These are phyloP conservation scores for Xylaria longipes DNA, from an alignment of 495 filamentous ascomycete species.

Conservation along the genomic window DNA sequence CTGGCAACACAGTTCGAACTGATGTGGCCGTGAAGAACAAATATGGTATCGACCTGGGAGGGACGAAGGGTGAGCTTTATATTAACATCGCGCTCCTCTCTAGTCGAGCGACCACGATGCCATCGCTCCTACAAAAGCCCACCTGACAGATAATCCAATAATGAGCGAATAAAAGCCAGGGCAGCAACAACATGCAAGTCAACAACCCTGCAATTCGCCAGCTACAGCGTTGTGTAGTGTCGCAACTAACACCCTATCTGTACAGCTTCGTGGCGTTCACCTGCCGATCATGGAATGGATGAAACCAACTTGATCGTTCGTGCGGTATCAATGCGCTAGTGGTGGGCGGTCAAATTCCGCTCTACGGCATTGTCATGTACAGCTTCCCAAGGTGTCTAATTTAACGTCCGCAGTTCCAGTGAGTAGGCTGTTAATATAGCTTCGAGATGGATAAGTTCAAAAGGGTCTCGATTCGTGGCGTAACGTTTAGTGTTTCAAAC, in stretches of 20 bases:
- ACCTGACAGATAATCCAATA: neutral
- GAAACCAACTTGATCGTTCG: neutral
- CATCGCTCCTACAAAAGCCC: neutral
- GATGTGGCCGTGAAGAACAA: neutral
- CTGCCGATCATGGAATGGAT: constrained; percentile 19
- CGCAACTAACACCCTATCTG: neutral
- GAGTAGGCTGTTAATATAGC: neutral
- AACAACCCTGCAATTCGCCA: constrained; percentile 14
- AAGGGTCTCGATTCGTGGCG: neutral
- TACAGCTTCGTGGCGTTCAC: constrained; percentile 9
- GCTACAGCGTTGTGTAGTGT: neutral
- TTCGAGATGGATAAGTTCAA: neutral
- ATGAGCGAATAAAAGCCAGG: constrained; percentile 9
- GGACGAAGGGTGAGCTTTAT: constrained; percentile 18
- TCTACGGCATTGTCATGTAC: neutral
- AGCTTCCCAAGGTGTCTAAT: neutral
- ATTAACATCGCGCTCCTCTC: neutral
- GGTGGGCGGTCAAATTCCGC: constrained; percentile 19
- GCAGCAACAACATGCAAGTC: constrained; percentile 16
- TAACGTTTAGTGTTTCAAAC: neutral
- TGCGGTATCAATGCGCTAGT: constrained; percentile 6
- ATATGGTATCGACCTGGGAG: neutral
- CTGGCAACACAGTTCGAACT: neutral
- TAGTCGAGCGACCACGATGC: neutral
- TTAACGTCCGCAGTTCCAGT: neutral